phyloP scores from a whole-genome alignment of 108 stramenopile genomes.

The Pseudonitzschia multiseries region DNA sequence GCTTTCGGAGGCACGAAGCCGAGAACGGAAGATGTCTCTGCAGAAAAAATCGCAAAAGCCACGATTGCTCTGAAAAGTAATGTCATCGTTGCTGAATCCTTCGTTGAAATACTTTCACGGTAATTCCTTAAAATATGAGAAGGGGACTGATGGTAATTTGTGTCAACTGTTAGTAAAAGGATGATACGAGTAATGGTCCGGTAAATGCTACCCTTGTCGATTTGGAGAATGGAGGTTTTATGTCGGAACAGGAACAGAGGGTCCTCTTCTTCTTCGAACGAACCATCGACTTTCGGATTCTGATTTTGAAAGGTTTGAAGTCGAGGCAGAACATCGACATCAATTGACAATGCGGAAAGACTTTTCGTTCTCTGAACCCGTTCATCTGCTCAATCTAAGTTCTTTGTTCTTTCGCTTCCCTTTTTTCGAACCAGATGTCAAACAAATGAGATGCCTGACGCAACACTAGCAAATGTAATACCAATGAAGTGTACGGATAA shows the following conservation, averaged over 20 bases:
- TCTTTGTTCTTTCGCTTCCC: conserved; percentile 1
- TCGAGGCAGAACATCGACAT: conserved; percentile 5
- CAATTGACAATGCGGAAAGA: background rate
- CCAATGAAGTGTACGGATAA: background rate
- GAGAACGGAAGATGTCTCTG: background rate
- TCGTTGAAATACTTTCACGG: background rate
- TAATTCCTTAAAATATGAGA: background rate
- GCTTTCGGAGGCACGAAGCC: conserved; percentile 10
- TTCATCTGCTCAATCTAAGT: background rate
- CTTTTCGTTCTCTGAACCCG: background rate
- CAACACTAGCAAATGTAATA: background rate
- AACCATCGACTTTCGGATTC: background rate
- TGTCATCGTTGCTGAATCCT: background rate
- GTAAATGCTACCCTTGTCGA: background rate
- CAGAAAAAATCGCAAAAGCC: background rate
- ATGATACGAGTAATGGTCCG: too few species aligned
- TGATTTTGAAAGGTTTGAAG: background rate
- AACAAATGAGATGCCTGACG: background rate
- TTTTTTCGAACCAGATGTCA: background rate
- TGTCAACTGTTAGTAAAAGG: too few species aligned
- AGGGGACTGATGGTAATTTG: background rate
- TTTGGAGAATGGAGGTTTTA: background rate
- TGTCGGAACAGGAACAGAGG: background rate
- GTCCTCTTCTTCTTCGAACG: conserved; percentile 3
- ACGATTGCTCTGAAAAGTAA: background rate